A percentile compares a stretch with the other conserved stretches of the same genome.
Conservation (phyloP, 805 yeast species). For the Saccharomyces paradoxus region DNA sequence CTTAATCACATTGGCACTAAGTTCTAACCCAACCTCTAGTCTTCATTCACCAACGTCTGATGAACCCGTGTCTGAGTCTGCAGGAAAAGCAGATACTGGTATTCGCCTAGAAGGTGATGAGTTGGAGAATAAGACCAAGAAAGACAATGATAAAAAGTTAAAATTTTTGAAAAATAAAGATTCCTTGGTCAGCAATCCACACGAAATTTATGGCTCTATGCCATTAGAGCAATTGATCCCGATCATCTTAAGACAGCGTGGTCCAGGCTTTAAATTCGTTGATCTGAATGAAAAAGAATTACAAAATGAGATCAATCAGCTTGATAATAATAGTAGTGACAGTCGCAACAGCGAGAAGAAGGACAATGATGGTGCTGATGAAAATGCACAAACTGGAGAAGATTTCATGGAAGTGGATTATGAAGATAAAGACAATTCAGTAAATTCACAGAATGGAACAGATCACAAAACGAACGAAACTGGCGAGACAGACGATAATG, state of each 20-base stretch:
- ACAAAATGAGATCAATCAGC: constrained; percentile 33
- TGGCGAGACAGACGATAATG: constrained; percentile 8
- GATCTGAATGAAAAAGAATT: constrained; percentile 48
- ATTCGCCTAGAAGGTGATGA: neutral
- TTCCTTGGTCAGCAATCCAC: constrained; percentile 25
- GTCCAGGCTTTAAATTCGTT: constrained; percentile 39
- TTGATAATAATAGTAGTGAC: constrained; percentile 1
- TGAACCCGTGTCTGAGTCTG: neutral
- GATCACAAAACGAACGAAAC: neutral
- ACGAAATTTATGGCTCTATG: constrained; percentile 30
- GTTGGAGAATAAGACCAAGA: constrained; percentile 1
- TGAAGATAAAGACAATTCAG: constrained; percentile 4
- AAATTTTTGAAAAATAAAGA: neutral
- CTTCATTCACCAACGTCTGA: neutral
- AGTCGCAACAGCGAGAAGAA: neutral
- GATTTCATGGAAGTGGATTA: constrained; percentile 8
- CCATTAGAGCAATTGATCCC: constrained; percentile 51
- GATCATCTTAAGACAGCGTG: constrained; percentile 46
- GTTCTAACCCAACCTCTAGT: neutral
- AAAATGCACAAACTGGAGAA: constrained; percentile 6
- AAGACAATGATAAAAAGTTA: neutral
- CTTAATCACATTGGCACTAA: constrained; percentile 18
- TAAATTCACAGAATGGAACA: neutral
- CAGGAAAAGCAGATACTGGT: constrained; percentile 2
- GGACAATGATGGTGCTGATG: constrained; percentile 1